These are phyloP conservation scores for Cyclotella atomus DNA, from an alignment of 108 stramenopile species.

Conservation along the genomic window DNA sequence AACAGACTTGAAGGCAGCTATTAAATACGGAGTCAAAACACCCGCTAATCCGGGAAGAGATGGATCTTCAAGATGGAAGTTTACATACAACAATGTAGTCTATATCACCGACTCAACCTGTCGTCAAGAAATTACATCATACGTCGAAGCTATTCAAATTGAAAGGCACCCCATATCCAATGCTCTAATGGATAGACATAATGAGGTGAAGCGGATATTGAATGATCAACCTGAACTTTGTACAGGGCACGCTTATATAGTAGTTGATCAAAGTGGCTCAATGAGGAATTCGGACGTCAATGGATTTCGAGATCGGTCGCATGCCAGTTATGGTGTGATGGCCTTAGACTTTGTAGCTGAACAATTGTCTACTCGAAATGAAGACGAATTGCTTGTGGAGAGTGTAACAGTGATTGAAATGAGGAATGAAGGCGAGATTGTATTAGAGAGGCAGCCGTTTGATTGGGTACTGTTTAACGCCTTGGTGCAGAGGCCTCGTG, in stretches of 20 bases:
- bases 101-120: conserved; percentile 55
- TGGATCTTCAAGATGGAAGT: conserved; percentile 48
- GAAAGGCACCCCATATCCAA: conserved; percentile 32
- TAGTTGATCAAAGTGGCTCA: conserved; percentile 70
- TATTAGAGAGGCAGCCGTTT: conserved; percentile 50
- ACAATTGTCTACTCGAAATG: conserved; percentile 38
- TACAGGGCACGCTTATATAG: conserved; percentile 59
- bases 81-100: conserved; percentile 52
- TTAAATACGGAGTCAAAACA: conserved; percentile 42
- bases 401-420: conserved; percentile 67
- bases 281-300: conserved; percentile 60
- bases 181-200: conserved; percentile 30
- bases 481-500: conserved; percentile 31
- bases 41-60: conserved; percentile 12
- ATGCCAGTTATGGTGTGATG: conserved; percentile 55
- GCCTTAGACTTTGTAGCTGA: conserved; percentile 73
- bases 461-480: conserved; percentile 74
- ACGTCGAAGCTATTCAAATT: conserved; percentile 45
- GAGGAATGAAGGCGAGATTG: conserved; percentile 30
- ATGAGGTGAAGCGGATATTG: conserved; percentile 38
- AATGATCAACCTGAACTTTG: conserved; percentile 42
- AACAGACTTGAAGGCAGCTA: conserved; percentile 55
- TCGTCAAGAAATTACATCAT: conserved; percentile 58
- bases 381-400: conserved; percentile 52
- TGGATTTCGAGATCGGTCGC: conserved; percentile 50